These are phyloP conservation scores for Kwoniella newhampshirensis DNA, from an alignment of 768 basidiomycete genomes.

Conservation along the genomic window DNA sequence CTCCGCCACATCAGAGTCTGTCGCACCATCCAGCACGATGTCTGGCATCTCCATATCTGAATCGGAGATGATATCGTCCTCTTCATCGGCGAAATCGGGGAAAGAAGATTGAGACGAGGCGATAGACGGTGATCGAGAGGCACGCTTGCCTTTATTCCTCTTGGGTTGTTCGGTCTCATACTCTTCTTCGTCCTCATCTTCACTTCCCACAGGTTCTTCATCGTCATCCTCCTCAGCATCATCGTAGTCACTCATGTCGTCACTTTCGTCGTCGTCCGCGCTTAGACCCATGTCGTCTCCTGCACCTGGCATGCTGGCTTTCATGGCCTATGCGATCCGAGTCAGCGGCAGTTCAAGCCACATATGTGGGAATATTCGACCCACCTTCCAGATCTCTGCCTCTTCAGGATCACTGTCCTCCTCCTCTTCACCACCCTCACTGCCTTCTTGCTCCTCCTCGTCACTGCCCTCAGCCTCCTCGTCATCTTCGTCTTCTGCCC, in stretches of 20 bases:
- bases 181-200: constrained; percentile 32
- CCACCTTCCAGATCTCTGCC: constrained; percentile 85
- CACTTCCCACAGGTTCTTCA: constrained; percentile 9
- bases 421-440: constrained; percentile 22
- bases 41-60: constrained; percentile 48
- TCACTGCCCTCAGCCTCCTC: constrained; percentile 48
- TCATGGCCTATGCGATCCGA: constrained; percentile 68
- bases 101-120: constrained; percentile 53
- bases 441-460: constrained; percentile 40
- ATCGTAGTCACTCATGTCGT: constrained; percentile 21
- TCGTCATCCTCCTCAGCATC: constrained; percentile 34
- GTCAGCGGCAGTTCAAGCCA: constrained; percentile 4
- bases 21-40: constrained; percentile 34
- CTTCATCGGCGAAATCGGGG: constrained; percentile 45
- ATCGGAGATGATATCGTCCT: constrained; percentile 47
- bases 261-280: constrained; percentile 45
- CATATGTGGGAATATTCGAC: constrained; percentile 15
- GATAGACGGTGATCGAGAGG: constrained; percentile 10
- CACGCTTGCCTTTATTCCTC: constrained; percentile 8
- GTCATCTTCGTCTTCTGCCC: constrained; percentile 50
- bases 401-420: constrained; percentile 56
- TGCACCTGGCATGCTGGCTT: constrained; percentile 72
- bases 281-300: constrained; percentile 51
- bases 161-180: constrained; percentile 44
- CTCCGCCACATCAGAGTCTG: constrained; percentile 20